Conservation (phyloP, 208 protist species). For the Leishmania tropica region DNA sequence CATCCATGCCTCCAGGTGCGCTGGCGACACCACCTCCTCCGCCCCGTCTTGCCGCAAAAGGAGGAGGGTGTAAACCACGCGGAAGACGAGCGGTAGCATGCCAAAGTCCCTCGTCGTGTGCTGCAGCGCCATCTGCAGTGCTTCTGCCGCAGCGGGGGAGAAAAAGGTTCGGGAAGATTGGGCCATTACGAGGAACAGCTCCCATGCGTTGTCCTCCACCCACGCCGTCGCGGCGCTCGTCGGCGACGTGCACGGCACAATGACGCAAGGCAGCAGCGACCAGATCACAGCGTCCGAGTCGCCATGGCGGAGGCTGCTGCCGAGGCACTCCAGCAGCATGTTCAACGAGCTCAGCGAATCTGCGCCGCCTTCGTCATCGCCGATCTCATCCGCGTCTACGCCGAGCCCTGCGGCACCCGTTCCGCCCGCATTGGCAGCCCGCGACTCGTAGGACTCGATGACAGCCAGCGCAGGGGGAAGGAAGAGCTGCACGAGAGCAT, state of each 20-base stretch:
- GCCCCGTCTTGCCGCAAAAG: conserved; percentile 38
- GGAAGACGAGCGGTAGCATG: conserved; percentile 50
- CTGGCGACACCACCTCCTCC: conserved; percentile 28
- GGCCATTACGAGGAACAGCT: conserved; percentile 64
- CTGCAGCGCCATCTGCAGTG: conserved; percentile 45
- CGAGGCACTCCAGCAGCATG: conserved; percentile 66
- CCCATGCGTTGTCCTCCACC: conserved; percentile 84
- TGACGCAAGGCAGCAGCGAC: conserved; percentile 46
- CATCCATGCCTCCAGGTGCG: conserved; percentile 37
- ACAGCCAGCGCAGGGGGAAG: conserved; percentile 39
- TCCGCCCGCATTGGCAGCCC: background rate
- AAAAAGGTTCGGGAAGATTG: conserved; percentile 32
- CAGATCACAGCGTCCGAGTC: conserved; percentile 43
- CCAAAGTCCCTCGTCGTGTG: conserved; percentile 63
- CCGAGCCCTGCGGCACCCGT: background rate
- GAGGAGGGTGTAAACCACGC: conserved; percentile 48
- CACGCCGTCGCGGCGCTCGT: conserved; percentile 45
- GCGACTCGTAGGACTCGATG: conserved; percentile 19
- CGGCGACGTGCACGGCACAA: conserved; percentile 60
- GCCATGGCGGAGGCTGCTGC: conserved; percentile 39
- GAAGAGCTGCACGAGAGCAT: conserved; percentile 61
- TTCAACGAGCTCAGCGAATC: conserved; percentile 40
- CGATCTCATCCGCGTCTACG: conserved; percentile 3
- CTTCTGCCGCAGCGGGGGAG: conserved; percentile 28
- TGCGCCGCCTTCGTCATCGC: conserved; percentile 30